phyloP scores from a whole-genome alignment of 2,329 filamentous ascomycete species.

The Claviceps citrina region DNA sequence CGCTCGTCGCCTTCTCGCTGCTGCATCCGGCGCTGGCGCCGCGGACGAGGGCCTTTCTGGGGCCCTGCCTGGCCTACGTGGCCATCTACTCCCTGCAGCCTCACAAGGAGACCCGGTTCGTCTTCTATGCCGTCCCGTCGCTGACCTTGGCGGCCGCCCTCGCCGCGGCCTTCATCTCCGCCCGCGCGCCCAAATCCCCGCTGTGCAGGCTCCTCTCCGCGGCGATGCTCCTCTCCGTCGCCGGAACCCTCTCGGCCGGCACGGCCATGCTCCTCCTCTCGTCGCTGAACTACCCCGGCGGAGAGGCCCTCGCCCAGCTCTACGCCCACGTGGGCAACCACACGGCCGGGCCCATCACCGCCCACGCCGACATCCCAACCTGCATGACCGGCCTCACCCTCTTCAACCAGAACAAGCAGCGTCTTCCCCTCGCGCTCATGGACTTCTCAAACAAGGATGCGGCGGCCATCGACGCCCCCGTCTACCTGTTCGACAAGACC shows the following conservation, averaged over 20 bases:
- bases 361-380: slow-evolving; percentile 50
- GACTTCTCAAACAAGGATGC: background rate
- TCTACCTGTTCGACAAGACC: slow-evolving; percentile 44
- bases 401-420: slow-evolving; percentile 37
- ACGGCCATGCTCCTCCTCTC: slow-evolving; percentile 60
- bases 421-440: slow-evolving; percentile 20
- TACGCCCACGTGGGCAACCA: slow-evolving; percentile 19
- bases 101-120: slow-evolving; percentile 93
- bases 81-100: slow-evolving; percentile 73
- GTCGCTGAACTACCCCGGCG: slow-evolving; percentile 86
- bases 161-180: slow-evolving; percentile 55
- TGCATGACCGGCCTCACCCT: slow-evolving; percentile 60
- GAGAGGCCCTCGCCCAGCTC: slow-evolving; percentile 52
- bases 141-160: slow-evolving; percentile 65
- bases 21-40: slow-evolving; percentile 28
- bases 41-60: slow-evolving; percentile 33
- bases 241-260: slow-evolving; percentile 44
- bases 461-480: slow-evolving; percentile 9
- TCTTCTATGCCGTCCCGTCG: slow-evolving; percentile 72
- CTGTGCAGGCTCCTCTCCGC: slow-evolving; percentile 40
- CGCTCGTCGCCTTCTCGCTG: slow-evolving; percentile 40
- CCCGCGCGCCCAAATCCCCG: slow-evolving; percentile 45
- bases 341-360: slow-evolving; percentile 17
- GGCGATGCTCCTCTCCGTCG: slow-evolving; percentile 41
- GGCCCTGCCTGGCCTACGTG: slow-evolving; percentile 59